A percentile compares a stretch with the other conserved stretches of the same genome.
Conservation (phyloP, 768 basidiomycete species). For the Tricholoma sp. region DNA sequence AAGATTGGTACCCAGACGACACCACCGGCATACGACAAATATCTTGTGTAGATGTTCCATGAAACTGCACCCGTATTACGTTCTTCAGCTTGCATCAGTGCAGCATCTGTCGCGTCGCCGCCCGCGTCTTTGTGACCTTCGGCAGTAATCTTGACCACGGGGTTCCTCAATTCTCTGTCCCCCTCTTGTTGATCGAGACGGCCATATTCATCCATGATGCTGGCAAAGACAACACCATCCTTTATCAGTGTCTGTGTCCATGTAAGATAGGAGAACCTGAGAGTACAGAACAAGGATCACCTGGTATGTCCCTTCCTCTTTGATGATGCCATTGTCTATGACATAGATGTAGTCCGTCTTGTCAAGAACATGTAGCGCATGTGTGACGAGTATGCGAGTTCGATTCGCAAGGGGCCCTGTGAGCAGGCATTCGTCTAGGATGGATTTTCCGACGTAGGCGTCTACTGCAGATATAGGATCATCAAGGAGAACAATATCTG, state of each 20-base stretch:
- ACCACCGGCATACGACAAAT: slow-evolving; percentile 13
- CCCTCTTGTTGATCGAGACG: slow-evolving; percentile 32
- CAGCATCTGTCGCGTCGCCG: slow-evolving; percentile 23
- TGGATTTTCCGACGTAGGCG: slow-evolving; percentile 64
- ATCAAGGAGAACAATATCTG: slow-evolving; percentile 74
- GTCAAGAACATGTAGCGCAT: slow-evolving; percentile 51
- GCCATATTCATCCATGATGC: slow-evolving; percentile 54
- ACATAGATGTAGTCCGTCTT: slow-evolving; percentile 61
- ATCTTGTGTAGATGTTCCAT: slow-evolving; percentile 44
- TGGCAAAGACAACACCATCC: slow-evolving; percentile 38
- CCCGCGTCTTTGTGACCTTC: slow-evolving; percentile 7
- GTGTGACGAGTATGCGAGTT: slow-evolving; percentile 61
- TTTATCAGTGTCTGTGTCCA: slow-evolving; percentile 37
- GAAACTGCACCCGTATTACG: slow-evolving; percentile 48
- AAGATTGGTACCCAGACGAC: neutral
- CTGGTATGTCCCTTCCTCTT: slow-evolving; percentile 57
- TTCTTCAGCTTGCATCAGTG: slow-evolving; percentile 53
- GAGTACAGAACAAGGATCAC: slow-evolving; percentile 14
- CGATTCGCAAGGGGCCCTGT: slow-evolving; percentile 44
- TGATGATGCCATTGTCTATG: slow-evolving; percentile 52
- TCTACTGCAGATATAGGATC: slow-evolving; percentile 84
- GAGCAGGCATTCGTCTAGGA: slow-evolving; percentile 58
- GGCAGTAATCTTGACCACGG: neutral
- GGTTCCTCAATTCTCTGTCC: slow-evolving; percentile 13
- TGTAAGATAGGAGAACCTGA: neutral